phyloP scores from a whole-genome alignment of 2,329 filamentous ascomycete genomes.

The Cladosporium oxysporum region DNA sequence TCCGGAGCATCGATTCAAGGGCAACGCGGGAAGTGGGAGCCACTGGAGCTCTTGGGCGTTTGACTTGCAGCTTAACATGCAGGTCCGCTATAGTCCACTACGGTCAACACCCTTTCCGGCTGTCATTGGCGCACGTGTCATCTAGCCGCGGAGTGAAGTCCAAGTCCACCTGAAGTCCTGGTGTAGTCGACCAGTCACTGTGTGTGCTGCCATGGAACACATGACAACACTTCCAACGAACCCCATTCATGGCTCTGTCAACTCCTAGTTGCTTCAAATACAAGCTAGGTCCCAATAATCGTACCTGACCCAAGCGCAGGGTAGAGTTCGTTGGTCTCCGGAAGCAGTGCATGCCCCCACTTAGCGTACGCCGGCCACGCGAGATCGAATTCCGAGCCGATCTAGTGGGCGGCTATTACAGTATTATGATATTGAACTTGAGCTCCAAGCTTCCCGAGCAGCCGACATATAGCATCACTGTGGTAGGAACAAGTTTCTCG shows the following conservation, averaged over 20 bases:
- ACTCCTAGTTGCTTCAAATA: not conserved
- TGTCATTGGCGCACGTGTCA: not conserved
- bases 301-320: conserved; percentile 2
- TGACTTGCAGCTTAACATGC: conserved; percentile 12
- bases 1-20: conserved; percentile 1
- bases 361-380: not conserved
- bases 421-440: not conserved
- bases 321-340: not conserved
- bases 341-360: not conserved
- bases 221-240: not conserved
- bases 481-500: not conserved
- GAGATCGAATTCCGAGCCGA: conserved; percentile 7
- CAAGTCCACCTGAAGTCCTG: not conserved
- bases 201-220: not conserved
- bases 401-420: conserved; percentile 6
- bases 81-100: conserved; percentile 1
- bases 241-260: not conserved
- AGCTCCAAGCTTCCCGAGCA: not conserved
- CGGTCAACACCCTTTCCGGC: not conserved
- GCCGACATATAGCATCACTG: not conserved
- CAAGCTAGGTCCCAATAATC: not conserved
- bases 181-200: not conserved
- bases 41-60: not conserved
- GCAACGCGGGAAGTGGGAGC: not conserved
- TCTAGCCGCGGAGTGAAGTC: not conserved